Percentiles rank a stretch among this genome's conserved stretches.
Evolutionary conservation across 768 basidiomycete species (phyloP).

Genomic region (Clitopilus hobsonii): DNA sequence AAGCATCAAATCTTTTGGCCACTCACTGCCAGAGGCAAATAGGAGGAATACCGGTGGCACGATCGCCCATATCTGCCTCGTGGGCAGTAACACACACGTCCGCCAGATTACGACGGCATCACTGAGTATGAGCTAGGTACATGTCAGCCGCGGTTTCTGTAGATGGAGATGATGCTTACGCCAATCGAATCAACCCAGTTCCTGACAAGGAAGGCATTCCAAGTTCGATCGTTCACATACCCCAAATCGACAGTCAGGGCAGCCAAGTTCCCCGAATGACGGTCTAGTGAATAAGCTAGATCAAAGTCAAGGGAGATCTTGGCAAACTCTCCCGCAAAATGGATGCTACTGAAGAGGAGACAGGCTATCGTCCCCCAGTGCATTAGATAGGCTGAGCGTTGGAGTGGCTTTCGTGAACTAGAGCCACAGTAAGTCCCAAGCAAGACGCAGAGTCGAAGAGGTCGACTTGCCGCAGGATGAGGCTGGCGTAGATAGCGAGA

Average conservation of each 20-base stretch:
- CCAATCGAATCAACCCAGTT: background rate
- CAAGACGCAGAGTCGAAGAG: background rate
- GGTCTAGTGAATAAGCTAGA: background rate
- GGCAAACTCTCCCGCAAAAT: background rate
- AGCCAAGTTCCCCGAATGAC: background rate
- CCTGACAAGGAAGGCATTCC: background rate
- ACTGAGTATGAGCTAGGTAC: background rate
- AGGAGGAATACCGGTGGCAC: background rate
- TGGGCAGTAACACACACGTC: background rate
- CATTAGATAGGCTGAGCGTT: background rate
- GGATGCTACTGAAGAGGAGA: background rate
- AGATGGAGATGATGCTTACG: background rate
- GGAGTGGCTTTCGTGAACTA: background rate
- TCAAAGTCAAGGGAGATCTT: background rate
- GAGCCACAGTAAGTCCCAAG: background rate
- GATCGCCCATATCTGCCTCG: background rate
- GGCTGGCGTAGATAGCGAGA: background rate
- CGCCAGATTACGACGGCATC: background rate
- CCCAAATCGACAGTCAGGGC: background rate
- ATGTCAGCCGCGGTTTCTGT: no score
- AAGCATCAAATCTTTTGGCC: background rate
- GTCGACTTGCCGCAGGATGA: background rate
- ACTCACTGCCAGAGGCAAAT: background rate
- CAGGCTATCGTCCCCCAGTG: background rate
- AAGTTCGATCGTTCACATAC: background rate